Evolutionary conservation across 2,329 filamentous ascomycete species (phyloP), one percentile per base, ranked within the genome.

Genomic region (Raffaelea ambrosiae): DNA sequence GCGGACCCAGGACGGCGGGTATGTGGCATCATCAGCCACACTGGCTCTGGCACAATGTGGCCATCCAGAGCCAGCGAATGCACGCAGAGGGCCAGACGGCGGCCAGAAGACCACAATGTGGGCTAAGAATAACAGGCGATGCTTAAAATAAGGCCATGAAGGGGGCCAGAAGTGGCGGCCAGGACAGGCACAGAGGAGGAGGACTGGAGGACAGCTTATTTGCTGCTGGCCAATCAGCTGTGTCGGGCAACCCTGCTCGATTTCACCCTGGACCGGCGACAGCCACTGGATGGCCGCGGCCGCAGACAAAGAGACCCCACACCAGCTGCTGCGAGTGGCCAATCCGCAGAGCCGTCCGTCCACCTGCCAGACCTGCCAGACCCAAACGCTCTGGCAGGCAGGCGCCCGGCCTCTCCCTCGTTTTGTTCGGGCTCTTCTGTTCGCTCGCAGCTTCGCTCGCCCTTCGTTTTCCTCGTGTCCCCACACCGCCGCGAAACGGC

Each of bases 401-500:
- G 9, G 31, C 31, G 31, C 31, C 31, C 31, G 31, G 9, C 9
- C 31, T 33, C 16, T 9, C 31, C 9, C 31, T 9, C 31, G 9
- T 33, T 16, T 33, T 33, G 31, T 33, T 39, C 38, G 18, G 38
- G 14, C 38, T n/a, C n/a, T n/a, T n/a, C n/a, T n/a, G n/a, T n/a
- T n/a, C n/a, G n/a, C 36, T 9, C 19, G n/a, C 36, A 39, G 36
- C 36, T 39, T 4, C 16, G 5, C 16, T 9, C 16, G 40, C n/a
- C 40, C 54, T 52, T 55, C 47, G 56, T 53, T 40, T 52, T 50
- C 40, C 35, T 22, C 35, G 39, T 33, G 35, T 20, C 20, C 45
- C 38, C 35, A 38, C 44, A n/a, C 42, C 23, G 42, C 22, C 20
- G 44, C 55, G 53, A 58, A 55, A 58, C 56, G 48, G 46, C 50